Evolutionary conservation across 805 yeast genomes (phyloP), one percentile per base, ranked within the genome.

Genomic region (Candida corydali): DNA sequence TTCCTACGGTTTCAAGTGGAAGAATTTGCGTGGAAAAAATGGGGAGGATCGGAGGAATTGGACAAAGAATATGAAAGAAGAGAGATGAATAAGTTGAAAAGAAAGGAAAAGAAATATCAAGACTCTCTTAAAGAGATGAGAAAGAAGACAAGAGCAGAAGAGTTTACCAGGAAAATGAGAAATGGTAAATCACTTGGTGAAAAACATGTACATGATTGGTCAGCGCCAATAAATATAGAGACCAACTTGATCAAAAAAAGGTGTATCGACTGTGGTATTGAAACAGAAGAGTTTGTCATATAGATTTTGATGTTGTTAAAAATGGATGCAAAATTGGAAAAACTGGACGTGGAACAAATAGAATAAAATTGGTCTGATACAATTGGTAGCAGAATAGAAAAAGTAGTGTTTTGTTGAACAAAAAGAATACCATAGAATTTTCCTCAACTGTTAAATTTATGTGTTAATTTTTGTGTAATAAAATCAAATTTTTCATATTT

Each of bases 61-160:
- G 99, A 93, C 57, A 73, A 73, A n/a, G 99, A 93, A 57, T 93
- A 95, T 86, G 84, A 86, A 46, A 61, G 86, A 35, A 64, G 98
- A 22, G 95, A 86, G 57, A 76, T 72, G 33, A 71, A 75, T 52
- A 78, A 86, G 43, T 68, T 86, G 14, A 75, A 76, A 39, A 67
- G 96, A 36, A 73, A 85, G 42, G 96, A 88, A 44, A 79, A 79
- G 51, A 80, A 79, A 57, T 93, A 86, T 57, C 80, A 84, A 45
- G 73, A 73, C n/a, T 80, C 83, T 51, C 65, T 93, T 52, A 70
- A 72, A 47, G 94, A 89, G 50, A 91, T 93, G 96, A 70, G 97
- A 43, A 79, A 84, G 55, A 82, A 84, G 49, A 84, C 97, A 2
- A 71, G 98, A 48, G 97, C 98, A 0, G 96, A 89, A 55, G 93